A percentile compares a stretch with the other conserved stretches of the same genome.
These are phyloP conservation scores for Gleditsia sinensis DNA, from an alignment of 306 rosid genomes.

Conservation along the genomic window DNA sequence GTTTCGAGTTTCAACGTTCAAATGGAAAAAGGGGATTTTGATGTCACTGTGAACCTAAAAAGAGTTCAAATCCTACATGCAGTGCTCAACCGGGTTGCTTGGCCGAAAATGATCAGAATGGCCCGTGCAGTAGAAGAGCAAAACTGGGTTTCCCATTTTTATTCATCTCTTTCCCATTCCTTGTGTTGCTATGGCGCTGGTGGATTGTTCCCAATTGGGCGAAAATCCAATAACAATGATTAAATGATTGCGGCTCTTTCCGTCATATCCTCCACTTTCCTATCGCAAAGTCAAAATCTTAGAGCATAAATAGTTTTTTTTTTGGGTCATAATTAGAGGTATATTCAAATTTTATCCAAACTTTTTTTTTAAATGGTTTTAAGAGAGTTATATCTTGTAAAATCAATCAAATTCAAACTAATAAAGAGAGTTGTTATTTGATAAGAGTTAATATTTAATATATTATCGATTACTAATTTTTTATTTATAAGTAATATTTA, in stretches of 20 bases:
- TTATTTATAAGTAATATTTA: no score
- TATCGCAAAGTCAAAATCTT: conserved; percentile 22
- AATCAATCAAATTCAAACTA: no score
- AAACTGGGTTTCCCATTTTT: neutral
- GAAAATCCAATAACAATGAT: neutral
- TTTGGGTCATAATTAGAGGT: no score
- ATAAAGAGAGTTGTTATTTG: no score
- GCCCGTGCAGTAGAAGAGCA: no score
- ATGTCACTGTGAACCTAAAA: neutral
- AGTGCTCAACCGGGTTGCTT: neutral
- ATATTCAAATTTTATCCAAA: no score
- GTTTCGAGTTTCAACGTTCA: neutral
- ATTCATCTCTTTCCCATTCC: neutral
- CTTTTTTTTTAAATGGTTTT: no score
- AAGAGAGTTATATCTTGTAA: no score
- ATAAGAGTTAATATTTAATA: no score
- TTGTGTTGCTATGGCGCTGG: neutral
- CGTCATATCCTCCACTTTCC: conserved; percentile 4
- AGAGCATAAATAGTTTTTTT: no score
- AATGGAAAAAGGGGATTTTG: conserved; percentile 4
- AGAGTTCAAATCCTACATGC: neutral
- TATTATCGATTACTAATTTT: no score
- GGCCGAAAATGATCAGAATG: neutral
- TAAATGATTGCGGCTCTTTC: neutral
- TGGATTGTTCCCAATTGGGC: conserved; percentile 13